Evolutionary conservation across 352 stramenopile genomes (phyloP).

Genomic region (Phytophthora niederhauseri): DNA sequence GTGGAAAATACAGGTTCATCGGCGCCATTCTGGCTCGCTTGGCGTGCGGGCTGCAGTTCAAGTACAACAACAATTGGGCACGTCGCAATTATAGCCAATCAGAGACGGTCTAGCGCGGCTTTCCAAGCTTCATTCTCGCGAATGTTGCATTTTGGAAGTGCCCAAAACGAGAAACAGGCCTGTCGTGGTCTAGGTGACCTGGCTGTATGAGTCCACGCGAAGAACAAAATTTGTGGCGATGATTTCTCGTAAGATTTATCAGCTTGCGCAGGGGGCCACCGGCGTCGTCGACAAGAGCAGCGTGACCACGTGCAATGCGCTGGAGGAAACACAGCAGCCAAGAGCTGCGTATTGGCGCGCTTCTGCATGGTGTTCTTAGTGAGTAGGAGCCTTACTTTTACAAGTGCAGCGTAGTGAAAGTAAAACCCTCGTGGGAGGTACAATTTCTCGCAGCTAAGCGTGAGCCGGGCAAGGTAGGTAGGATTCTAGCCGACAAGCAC

Average conservation of each 20-base stretch:
- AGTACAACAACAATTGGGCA: slow-evolving; percentile 12
- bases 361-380: neutral
- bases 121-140: slow-evolving; percentile 10
- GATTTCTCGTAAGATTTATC: slow-evolving; percentile 17
- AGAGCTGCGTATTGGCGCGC: neutral
- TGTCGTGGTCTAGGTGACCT: slow-evolving; percentile 12
- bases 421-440: too few species aligned
- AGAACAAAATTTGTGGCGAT: slow-evolving; percentile 16
- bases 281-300: neutral
- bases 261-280: neutral
- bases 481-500: neutral
- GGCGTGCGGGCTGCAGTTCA: neutral
- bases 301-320: neutral
- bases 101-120: neutral
- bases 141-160: neutral
- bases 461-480: slow-evolving; percentile 12
- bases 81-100: slow-evolving; percentile 10
- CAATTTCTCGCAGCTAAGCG: too few species aligned
- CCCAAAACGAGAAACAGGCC: slow-evolving; percentile 13
- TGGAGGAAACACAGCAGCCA: neutral
- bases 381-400: neutral
- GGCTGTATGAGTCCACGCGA: slow-evolving; percentile 4
- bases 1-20: slow-evolving; percentile 21
- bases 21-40: slow-evolving; percentile 17
- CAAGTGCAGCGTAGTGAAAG: neutral